Base-by-base conservation (phyloP, 140 eudicot genomes). In the Stevia rebaudiana region DNA sequence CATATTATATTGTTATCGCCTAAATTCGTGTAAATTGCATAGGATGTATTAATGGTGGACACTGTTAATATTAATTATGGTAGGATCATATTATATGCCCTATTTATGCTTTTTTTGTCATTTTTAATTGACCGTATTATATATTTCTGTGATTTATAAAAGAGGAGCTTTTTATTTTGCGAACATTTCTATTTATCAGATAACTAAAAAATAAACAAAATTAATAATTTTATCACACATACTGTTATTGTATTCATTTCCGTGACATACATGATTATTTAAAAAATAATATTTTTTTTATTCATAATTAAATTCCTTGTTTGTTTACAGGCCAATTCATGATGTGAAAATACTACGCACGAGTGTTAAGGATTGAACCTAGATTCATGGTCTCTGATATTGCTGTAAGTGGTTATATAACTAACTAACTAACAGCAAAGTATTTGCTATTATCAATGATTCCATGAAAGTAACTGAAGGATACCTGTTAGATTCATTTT, bases 261-360 rank as follows among this genome's bases (percentile, higher is more conserved):
- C 6, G 39, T 19, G n/a, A 18, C 21, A 13, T 6, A 22, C 40
- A 54, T 3, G 61, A 54, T 6, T 13, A 25, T 25, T 25, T 13
- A 12, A 13, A 54, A n/a, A 54, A 6, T 11, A 28, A 7, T n/a
- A n/a, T 3, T 15, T 8, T 16, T 41, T 43, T 47, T 12, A 7
- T 8, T 22, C 3, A 52, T 69, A 22, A 28, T 5, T 61, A 48
- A 24, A 9, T 19, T 21, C 15, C 6, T 50, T 68, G 28, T 52
- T 69, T 60, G 59, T 19, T 18, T 69, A 48, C 90, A 92, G 98
- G 64, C 98, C 98, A 19, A 66, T 87, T 65, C 98, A 92, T 69
- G 96, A 88, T 13, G 96, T 92, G 89, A 92, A 83, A 80, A 85
- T 92, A 61, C 82, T 85, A 13, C 82, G 89, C 35, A 81, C 96